Base-by-base conservation (phyloP, 2,329 filamentous ascomycete genomes). In the Fusarium virguliforme region DNA sequence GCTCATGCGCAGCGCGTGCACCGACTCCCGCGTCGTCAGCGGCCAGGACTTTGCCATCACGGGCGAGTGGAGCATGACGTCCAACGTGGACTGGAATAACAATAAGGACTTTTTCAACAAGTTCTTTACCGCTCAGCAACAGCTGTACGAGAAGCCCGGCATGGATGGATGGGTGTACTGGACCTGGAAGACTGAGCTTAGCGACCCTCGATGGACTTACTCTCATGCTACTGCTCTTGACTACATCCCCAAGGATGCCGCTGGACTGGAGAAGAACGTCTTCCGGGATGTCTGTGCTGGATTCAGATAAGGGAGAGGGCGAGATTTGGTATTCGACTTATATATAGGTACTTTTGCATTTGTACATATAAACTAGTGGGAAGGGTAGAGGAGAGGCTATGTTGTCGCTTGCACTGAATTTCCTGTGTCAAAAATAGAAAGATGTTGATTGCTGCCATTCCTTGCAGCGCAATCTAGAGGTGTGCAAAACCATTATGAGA, bases 1-100 rank as follows among this genome's bases (percentile, higher is more conserved):
- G 15, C 60, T 70, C 3, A 72, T 72, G 70, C 69, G 58, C 24
- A 70, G 69, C 34, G 69, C 69, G 1, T 72, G 69, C 1, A 59
- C 62, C 0, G 70, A 72, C n/a, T 57, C 48, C 0, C 60, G 69
- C 0, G 57, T 72, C 2, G 67, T 72, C 0, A 26, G 41, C 0
- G 70, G 70, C 6, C 66, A 72, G 18, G 63, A 65, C 6, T 72
- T 70, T n/a, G 37, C 38, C 1, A 32, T 72, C 1, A 72, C 70
- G 0, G 70, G 69, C 9, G 70, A 72, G 60, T 72, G 69, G 70
- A 72, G 70, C 10, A 72, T 72, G 69, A 72, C 69, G 0, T 72
- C 70, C 0, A 35, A 41, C 6, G 58, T 62, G 0, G 70, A 70
- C 6, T 72, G 69, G 70, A 32, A 67, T 2, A 65, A 67, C 2